Evolutionary conservation across 1,139 yeast genomes (phyloP).

Genomic region (Cylindricascospora bacillispora): DNA sequence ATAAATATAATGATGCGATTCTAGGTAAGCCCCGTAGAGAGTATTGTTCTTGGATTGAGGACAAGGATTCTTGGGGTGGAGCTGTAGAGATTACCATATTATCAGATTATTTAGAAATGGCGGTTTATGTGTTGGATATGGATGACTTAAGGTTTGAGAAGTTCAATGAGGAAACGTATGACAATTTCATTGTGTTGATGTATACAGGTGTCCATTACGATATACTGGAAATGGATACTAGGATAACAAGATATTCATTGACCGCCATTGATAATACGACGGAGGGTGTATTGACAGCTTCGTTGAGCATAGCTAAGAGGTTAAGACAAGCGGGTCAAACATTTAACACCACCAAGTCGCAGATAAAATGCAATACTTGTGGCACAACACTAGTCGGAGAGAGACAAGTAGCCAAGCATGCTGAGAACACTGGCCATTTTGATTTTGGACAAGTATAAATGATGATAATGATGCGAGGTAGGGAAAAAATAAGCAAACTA

Average conservation of each 20-base stretch:
- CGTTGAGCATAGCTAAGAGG: slow-evolving; percentile 32
- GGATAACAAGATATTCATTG: too few species aligned
- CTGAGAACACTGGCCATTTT: slow-evolving; percentile 48
- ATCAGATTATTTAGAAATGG: slow-evolving; percentile 39
- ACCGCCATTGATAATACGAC: slow-evolving; percentile 11
- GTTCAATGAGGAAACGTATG: slow-evolving; percentile 35
- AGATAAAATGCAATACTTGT: slow-evolving; percentile 49
- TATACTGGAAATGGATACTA: slow-evolving; percentile 34
- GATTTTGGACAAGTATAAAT: slow-evolving; percentile 44
- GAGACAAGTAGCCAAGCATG: slow-evolving; percentile 55
- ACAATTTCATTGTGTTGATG: slow-evolving; percentile 39
- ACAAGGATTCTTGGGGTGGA: slow-evolving; percentile 71
- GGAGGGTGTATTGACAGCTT: slow-evolving; percentile 29
- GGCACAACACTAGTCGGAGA: slow-evolving; percentile 46
- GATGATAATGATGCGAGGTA: too few species aligned
- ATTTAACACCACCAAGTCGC: slow-evolving; percentile 54
- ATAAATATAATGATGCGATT: slow-evolving; percentile 42
- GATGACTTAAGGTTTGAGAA: slow-evolving; percentile 49
- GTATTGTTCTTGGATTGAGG: slow-evolving; percentile 51
- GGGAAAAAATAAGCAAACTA: too few species aligned
- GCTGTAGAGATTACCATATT: slow-evolving; percentile 66
- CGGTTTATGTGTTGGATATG: slow-evolving; percentile 54
- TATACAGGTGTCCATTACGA: slow-evolving; percentile 76
- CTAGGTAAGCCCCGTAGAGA: slow-evolving; percentile 40
- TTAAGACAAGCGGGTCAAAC: slow-evolving; percentile 45